Percentiles rank a stretch among this genome's conserved stretches.
Conservation (phyloP, 805 yeast species). For the Debaryomyces hansenii region DNA sequence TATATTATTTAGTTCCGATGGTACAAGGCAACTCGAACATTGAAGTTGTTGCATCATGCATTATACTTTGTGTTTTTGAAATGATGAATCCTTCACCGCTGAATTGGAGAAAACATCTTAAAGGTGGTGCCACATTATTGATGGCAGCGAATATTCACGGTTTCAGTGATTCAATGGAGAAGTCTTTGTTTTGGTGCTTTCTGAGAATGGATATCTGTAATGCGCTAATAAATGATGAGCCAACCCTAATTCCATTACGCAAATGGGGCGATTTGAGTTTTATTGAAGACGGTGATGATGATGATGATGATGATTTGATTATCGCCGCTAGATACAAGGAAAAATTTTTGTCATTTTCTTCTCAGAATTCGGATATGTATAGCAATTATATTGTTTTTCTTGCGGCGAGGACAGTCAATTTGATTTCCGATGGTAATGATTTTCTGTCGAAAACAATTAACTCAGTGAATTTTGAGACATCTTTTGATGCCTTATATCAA, state of each 20-base stretch:
- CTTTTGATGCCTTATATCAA: background rate
- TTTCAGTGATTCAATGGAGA: background rate
- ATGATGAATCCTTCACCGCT: slow-evolving; percentile 1
- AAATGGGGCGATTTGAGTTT: slow-evolving; percentile 1
- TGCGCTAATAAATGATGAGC: slow-evolving; percentile 1
- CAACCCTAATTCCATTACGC: slow-evolving; percentile 3
- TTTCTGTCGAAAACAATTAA: background rate
- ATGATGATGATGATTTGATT: background rate
- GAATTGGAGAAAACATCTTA: slow-evolving; percentile 2
- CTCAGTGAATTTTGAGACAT: background rate
- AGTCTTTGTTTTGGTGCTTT: slow-evolving; percentile 4
- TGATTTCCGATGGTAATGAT: slow-evolving; percentile 1
- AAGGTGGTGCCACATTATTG: slow-evolving; percentile 1
- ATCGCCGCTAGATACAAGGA: background rate
- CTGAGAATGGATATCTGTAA: slow-evolving; percentile 5
- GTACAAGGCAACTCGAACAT: background rate
- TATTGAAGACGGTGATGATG: background rate
- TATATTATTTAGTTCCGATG: slow-evolving; percentile 1
- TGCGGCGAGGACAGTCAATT: slow-evolving; percentile 3
- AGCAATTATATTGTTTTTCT: slow-evolving; percentile 3
- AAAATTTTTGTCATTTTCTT: background rate
- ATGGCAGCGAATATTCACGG: slow-evolving; percentile 4
- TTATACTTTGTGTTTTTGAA: slow-evolving; percentile 4
- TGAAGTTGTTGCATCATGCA: slow-evolving; percentile 3
- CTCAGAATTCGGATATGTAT: slow-evolving; percentile 14